Evolutionary conservation across 139 green algal genomes (phyloP).

Genomic region (Pleodorina starrii): DNA sequence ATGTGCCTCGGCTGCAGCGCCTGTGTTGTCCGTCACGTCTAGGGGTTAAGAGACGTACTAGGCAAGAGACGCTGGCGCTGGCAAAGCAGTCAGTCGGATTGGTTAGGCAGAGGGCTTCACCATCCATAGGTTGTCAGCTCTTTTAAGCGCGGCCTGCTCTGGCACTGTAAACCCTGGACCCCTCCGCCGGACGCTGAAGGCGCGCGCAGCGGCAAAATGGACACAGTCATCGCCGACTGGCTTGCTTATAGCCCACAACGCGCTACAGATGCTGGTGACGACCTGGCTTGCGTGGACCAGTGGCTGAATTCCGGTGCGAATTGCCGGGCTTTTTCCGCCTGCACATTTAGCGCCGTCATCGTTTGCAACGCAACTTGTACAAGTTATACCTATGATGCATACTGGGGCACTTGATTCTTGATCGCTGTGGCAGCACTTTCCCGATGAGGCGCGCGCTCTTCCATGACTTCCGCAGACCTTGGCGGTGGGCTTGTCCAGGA

Average conservation of each 20-base stretch:
- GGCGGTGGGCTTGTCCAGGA: not conserved
- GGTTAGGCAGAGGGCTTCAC: too few species aligned
- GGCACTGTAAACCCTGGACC: not conserved
- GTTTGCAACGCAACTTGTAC: too few species aligned
- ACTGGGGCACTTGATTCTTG: too few species aligned
- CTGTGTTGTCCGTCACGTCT: too few species aligned
- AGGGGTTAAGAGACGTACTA: too few species aligned
- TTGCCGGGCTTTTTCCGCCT: too few species aligned
- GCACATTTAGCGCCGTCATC: too few species aligned
- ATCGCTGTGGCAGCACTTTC: too few species aligned
- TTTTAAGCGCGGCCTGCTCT: not conserved
- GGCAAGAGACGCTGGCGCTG: not conserved
- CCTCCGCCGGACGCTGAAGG: not conserved
- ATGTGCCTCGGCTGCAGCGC: too few species aligned
- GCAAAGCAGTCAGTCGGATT: not conserved
- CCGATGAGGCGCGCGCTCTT: too few species aligned
- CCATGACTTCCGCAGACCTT: not conserved
- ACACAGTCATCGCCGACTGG: constrained; percentile 9
- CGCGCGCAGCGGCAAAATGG: not conserved
- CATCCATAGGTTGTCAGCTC: not conserved
- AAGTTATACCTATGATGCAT: too few species aligned
- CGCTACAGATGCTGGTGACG: not conserved
- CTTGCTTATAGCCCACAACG: not conserved
- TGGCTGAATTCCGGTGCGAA: constrained; percentile 9
- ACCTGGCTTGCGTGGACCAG: not conserved